Evolutionary conservation across 805 yeast genomes (phyloP), one percentile per base, ranked within the genome.

Genomic region (Saccharomycopsis selenospora): DNA sequence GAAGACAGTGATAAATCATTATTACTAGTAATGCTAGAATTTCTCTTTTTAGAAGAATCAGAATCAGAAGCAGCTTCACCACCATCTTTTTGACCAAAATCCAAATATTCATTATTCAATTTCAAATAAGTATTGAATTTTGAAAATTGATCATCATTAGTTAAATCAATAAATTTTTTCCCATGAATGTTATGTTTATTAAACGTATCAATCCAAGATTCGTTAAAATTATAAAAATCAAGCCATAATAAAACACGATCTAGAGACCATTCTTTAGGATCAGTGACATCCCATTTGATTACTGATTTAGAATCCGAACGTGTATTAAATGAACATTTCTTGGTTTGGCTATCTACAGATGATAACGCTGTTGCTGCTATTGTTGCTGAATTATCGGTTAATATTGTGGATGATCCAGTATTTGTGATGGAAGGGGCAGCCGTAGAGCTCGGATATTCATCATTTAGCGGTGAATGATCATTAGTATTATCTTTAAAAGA

Each of bases 241-340:
- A 89, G 69, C 95, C 95, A 89, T 43, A 66, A 61, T 0, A 71
- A 51, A 1, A 88, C 90, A 46, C 84, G 70, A n/a, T 73, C 77
- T 54, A 75, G 66, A 1, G 82, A 77, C 96, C 96, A 88, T 50
- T 77, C 81, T 4, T 70, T 71, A 1, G 84, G 77, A 47, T 70
- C 70, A 27, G 69, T 68, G 0, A 74, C 76, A 22, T 72, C 69
- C 81, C 81, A 77, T 2, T 66, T 59, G 2, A 65, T 52, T 4
- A 53, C 10, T 11, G 42, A 13, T 10, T 36, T 7, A 3, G 56
- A 50, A 36, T 49, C 49, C 17, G 42, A 43, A 11, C 47, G 23
- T 6, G 40, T 45, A 33, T 47, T 49, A 20, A 46, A 43, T 5
- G 43, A 36, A 11, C 38, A 18, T 20, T 52, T 47, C 27, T 41